Evolutionary conservation across 176 grass and related monocot species (phyloP), one percentile per base, ranked within the genome.

Genomic region (Neostapfia colusana): DNA sequence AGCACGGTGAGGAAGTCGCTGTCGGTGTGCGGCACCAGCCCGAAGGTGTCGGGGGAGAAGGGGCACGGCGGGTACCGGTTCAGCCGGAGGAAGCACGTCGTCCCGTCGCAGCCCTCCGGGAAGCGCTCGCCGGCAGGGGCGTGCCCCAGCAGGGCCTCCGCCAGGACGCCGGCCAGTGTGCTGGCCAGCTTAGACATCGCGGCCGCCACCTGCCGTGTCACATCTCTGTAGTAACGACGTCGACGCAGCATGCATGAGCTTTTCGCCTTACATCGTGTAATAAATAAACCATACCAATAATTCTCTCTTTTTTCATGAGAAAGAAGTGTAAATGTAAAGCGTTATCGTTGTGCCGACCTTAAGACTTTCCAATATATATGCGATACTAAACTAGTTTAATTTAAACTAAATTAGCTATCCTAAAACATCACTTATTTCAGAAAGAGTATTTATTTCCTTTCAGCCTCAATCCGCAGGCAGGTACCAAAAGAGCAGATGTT

Each of bases 1-100:
- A 95, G 80, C 62, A 99, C 85, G 60, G 95, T 99, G 73, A 99
- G 88, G 90, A 92, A 99, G 79, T 88, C 89, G 74, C 91, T 99
- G 87, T 95, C 91, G 28, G 91, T 92, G 83, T 98, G 95, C 12
- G 95, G 95, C 64, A 95, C 88, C 77, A 99, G 80, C 4, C 91
- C 91, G 49, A 90, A 92, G 73, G 79, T 78, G 57, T 82, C 85
- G 8, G 80, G 63, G 2, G 84, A 75, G 37, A 91, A 74, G 23
- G 91, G 87, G 74, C 95, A 99, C 53, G 85, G 39, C 64, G 95
- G 95, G 83, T 99, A 99, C 48, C 85, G 54, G 85, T 99, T 99
- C 55, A 95, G 82, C 48, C 91, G 86, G 28, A 99, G 87, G 79
- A 94, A 94, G 56, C 91, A 94, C 45, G 87, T 92, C 79, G 82